phyloP scores from a whole-genome alignment of 1,139 yeast species.

The Saccharomyces hybrid region DNA sequence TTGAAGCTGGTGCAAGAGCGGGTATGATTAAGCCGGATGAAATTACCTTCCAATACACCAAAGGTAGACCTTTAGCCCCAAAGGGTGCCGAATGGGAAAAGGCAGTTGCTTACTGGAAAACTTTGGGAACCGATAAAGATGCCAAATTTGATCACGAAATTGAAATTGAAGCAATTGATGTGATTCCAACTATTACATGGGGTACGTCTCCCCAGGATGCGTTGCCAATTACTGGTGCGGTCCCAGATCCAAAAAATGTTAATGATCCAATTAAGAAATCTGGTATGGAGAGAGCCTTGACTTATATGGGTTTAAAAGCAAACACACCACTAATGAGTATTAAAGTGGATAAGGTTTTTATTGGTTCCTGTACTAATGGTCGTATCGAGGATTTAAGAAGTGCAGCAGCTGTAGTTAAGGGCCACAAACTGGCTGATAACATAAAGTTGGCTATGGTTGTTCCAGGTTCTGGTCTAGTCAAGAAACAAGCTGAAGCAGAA shows the following conservation, averaged over 20 bases:
- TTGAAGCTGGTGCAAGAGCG: constrained; percentile 98
- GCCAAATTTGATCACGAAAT: constrained; percentile 85
- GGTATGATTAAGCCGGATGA: constrained; percentile 98
- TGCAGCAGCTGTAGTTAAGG: constrained; percentile 90
- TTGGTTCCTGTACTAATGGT: constrained; percentile 97
- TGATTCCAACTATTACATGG: constrained; percentile 96
- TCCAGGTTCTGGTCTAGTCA: constrained; percentile 95
- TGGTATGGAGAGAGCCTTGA: constrained; percentile 85
- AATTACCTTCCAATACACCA: constrained; percentile 74
- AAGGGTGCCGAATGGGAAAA: constrained; percentile 90
- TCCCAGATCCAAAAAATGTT: constrained; percentile 78
- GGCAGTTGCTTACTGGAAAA: constrained; percentile 88
- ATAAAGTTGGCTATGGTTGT: constrained; percentile 84
- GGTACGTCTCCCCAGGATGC: constrained; percentile 99
- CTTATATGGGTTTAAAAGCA: constrained; percentile 85
- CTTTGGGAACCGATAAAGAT: constrained; percentile 79
- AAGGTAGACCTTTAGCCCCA: constrained; percentile 94
- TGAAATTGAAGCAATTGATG: constrained; percentile 71
- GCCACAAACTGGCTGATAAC: constrained; percentile 75
- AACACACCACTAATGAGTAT: constrained; percentile 72
- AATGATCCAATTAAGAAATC: constrained; percentile 69
- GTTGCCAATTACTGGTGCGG: constrained; percentile 79
- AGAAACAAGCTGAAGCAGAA: constrained; percentile 86
- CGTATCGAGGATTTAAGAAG: constrained; percentile 95
- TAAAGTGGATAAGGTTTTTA: constrained; percentile 82